phyloP scores from a whole-genome alignment of 75 land plant species.

The Sequoiadendron giganteum region DNA sequence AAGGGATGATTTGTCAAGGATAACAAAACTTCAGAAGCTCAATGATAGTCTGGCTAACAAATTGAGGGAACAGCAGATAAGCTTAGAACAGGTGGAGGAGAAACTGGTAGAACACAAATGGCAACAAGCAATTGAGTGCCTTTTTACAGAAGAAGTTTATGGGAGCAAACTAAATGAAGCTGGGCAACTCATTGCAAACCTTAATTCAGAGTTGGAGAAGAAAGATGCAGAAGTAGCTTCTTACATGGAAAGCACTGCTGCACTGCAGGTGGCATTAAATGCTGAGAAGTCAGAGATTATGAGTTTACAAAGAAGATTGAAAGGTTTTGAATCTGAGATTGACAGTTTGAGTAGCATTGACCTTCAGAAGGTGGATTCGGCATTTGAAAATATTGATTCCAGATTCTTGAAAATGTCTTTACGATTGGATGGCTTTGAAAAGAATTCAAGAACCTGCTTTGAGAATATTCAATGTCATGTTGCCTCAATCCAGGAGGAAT shows the following conservation, averaged over 20 bases:
- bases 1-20: not conserved
- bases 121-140: not conserved
- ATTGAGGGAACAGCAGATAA: constrained; percentile 2
- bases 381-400: not conserved
- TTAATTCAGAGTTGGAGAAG: constrained; percentile 3
- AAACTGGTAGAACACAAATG: constrained; percentile 2
- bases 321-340: constrained; percentile 1
- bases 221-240: not conserved
- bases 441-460: not conserved
- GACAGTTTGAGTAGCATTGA: not conserved
- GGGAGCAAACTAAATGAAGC: not conserved
- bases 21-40: not conserved
- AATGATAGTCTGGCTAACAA: not conserved
- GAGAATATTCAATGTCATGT: not conserved
- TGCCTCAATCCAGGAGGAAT: not conserved
- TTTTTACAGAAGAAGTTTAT: not conserved
- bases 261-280: not conserved
- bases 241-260: not conserved
- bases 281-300: not conserved
- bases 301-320: not conserved
- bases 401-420: constrained; percentile 1
- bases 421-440: not conserved
- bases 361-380: constrained; percentile 1
- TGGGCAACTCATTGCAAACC: constrained; percentile 1
- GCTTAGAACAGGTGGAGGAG: constrained; percentile 7